Conservation (phyloP, 2,329 filamentous ascomycete genomes). For the Colletotrichum sp. region DNA sequence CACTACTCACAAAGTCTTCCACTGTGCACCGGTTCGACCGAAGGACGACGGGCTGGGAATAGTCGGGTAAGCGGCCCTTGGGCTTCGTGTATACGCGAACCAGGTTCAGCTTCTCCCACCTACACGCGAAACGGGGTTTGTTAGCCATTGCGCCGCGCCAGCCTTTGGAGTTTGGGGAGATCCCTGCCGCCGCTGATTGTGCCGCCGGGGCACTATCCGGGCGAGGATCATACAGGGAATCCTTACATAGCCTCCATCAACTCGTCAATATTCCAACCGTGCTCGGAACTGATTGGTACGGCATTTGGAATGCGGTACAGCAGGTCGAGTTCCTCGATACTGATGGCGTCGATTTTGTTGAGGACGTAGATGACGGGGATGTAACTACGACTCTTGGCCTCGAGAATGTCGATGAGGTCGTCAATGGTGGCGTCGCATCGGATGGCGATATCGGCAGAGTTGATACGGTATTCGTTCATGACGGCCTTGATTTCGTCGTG, state of each 20-base stretch:
- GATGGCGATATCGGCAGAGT: slow-evolving; percentile 96
- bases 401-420: slow-evolving; percentile 93
- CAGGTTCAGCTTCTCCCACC: slow-evolving; percentile 50
- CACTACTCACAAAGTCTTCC: slow-evolving; percentile 88
- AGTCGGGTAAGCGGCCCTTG: slow-evolving; percentile 93
- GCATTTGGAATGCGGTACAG: slow-evolving; percentile 97
- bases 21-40: slow-evolving; percentile 83
- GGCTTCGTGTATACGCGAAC: slow-evolving; percentile 97
- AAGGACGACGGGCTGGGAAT: slow-evolving; percentile 88
- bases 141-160: not conserved
- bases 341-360: slow-evolving; percentile 99
- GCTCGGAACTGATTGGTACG: slow-evolving; percentile 95
- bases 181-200: not conserved
- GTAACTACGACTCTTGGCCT: slow-evolving; percentile 93
- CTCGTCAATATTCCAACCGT: slow-evolving; percentile 98
- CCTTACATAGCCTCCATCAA: slow-evolving; percentile 87
- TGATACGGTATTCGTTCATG: slow-evolving; percentile 96
- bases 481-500: slow-evolving; percentile 97
- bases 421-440: slow-evolving; percentile 97
- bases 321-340: slow-evolving; percentile 95
- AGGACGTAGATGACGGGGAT: slow-evolving; percentile 99
- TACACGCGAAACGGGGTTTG: not conserved
- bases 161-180: not conserved
- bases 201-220: not conserved
- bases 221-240: not conserved